Conservation (phyloP, 305 asterid species). For the Rubia peregrina region DNA sequence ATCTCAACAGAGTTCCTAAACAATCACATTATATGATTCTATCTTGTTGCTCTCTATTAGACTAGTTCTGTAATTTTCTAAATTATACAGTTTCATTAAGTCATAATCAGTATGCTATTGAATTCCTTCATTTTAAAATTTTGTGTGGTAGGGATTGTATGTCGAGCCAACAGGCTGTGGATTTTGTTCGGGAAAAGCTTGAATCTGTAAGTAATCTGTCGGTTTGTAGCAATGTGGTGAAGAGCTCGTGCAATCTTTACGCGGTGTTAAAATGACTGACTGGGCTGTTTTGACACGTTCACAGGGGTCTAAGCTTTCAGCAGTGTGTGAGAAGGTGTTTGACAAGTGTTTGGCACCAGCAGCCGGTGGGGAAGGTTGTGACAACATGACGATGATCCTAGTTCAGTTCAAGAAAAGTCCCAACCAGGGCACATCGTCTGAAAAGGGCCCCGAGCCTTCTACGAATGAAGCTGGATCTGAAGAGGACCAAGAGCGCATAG, state of each 20-base stretch:
- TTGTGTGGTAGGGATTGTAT: slow-evolving; percentile 75
- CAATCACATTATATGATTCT: neutral
- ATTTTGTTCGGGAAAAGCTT: slow-evolving; percentile 54
- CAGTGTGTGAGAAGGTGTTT: slow-evolving; percentile 61
- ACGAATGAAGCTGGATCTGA: slow-evolving; percentile 22
- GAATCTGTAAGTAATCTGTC: slow-evolving; percentile 39
- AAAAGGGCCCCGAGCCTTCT: slow-evolving; percentile 28
- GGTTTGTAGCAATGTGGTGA: neutral
- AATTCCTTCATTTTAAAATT: neutral
- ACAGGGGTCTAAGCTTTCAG: slow-evolving; percentile 82
- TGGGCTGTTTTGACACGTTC: slow-evolving; percentile 12
- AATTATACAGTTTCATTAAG: neutral
- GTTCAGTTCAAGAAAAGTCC: slow-evolving; percentile 58
- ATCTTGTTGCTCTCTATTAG: neutral
- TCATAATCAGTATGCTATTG: neutral
- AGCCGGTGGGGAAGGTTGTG: slow-evolving; percentile 87
- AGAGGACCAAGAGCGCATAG: slow-evolving; percentile 7
- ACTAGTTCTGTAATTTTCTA: neutral
- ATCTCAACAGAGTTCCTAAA: neutral
- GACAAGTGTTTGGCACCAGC: slow-evolving; percentile 83
- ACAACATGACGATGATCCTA: slow-evolving; percentile 93
- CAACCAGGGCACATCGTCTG: slow-evolving; percentile 12
- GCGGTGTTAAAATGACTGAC: slow-evolving; percentile 4
- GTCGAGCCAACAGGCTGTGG: slow-evolving; percentile 86
- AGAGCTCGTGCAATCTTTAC: neutral